phyloP scores from a whole-genome alignment of 139 green algal genomes.

The Axilococcus clingmanii region DNA sequence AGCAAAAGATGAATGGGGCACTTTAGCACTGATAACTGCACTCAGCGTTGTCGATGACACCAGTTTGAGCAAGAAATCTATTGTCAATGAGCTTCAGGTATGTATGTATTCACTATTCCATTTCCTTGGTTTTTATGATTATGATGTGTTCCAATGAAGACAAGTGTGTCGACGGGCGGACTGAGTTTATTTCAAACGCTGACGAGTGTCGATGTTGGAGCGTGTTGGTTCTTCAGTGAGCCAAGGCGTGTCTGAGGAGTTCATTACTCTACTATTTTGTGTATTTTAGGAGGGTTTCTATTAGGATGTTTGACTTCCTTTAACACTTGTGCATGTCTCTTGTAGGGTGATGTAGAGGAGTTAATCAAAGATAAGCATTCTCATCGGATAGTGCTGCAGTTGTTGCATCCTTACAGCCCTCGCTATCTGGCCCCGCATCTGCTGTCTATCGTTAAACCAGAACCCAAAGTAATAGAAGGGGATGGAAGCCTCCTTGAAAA shows the following conservation, averaged over 20 bases:
- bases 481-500: too few relatives aligned
- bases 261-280: background rate
- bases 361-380: conserved; percentile 35
- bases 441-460: conserved; percentile 39
- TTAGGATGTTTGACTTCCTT: background rate
- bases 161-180: conserved; percentile 66
- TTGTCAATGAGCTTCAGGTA: conserved; percentile 61
- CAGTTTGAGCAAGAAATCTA: conserved; percentile 51
- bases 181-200: conserved; percentile 43
- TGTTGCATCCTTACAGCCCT: conserved; percentile 50
- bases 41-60: conserved; percentile 79
- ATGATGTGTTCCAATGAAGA: conserved; percentile 42
- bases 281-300: background rate
- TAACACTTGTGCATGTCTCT: background rate
- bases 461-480: too few relatives aligned
- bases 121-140: background rate
- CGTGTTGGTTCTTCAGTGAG: conserved; percentile 15
- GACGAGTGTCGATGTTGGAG: conserved; percentile 56
- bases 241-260: conserved; percentile 34
- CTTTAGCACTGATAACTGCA: conserved; percentile 52
- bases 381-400: conserved; percentile 51
- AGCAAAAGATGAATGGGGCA: conserved; percentile 70
- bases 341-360: conserved; percentile 50
- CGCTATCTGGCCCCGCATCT: conserved; percentile 55
- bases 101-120: background rate